These are phyloP conservation scores for Jaltomata sinuosa DNA, from an alignment of 257 asterid genomes.

Conservation along the genomic window DNA sequence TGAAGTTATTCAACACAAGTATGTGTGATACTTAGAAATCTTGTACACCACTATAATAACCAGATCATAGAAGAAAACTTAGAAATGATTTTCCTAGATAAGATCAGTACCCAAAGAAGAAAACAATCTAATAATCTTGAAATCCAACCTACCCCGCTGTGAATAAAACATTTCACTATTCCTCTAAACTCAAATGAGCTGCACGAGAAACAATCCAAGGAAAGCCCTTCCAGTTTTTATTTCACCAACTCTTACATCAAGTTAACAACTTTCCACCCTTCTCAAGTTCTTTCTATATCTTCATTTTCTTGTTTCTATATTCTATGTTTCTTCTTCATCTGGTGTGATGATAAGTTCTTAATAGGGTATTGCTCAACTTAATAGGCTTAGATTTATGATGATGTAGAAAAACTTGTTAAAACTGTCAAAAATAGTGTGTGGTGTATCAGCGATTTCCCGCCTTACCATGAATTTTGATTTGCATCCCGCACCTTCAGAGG, in stretches of 20 bases:
- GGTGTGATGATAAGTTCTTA: neutral
- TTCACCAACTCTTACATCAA: too few relatives aligned
- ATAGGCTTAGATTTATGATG: neutral
- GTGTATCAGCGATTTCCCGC: too few relatives aligned
- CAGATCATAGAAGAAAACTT: neutral
- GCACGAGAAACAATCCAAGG: too few relatives aligned
- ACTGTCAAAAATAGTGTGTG: too few relatives aligned
- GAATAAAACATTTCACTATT: too few relatives aligned
- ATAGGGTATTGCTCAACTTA: neutral
- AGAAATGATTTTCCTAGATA: neutral
- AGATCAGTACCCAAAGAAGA: neutral
- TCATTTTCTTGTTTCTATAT: neutral
- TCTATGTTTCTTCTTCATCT: neutral
- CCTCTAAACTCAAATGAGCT: too few relatives aligned
- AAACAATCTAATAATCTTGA: neutral
- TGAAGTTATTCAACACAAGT: neutral
- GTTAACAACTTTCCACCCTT: too few relatives aligned
- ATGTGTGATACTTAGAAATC: neutral
- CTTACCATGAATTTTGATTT: too few relatives aligned
- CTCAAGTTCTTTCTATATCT: neutral
- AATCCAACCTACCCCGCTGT: too few relatives aligned
- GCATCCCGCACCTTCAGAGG: too few relatives aligned
- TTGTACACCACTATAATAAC: neutral
- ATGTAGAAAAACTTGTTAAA: neutral
- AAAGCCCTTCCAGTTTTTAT: too few relatives aligned